These are phyloP conservation scores for Kwoniella pini DNA, from an alignment of 768 basidiomycete genomes.

Conservation along the genomic window DNA sequence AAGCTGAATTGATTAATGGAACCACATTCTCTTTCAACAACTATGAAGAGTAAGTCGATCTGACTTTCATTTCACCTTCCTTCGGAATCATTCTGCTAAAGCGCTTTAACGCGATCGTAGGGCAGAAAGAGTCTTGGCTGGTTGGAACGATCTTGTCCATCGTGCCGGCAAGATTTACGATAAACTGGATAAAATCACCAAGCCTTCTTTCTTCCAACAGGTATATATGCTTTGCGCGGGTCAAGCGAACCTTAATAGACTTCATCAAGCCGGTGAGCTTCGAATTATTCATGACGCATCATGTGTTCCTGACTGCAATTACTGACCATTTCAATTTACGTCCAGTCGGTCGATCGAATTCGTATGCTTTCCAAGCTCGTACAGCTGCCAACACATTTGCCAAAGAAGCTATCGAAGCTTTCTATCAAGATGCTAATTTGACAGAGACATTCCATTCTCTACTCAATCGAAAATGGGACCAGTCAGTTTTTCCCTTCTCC, in stretches of 20 bases:
- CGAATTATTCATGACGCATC: no score
- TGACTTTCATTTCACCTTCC: conserved; percentile 19
- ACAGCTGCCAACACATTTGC: conserved; percentile 66
- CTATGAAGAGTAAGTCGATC: conserved; percentile 67
- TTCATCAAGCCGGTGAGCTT: conserved; percentile 61
- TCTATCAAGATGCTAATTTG: conserved; percentile 66
- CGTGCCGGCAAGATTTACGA: conserved; percentile 64
- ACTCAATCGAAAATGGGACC: conserved; percentile 67
- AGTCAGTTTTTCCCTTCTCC: conserved; percentile 34
- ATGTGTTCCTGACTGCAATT: no score
- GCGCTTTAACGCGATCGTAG: no score
- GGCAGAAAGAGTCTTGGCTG: conserved; percentile 63
- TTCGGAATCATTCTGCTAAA: no score
- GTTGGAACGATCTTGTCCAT: conserved; percentile 60
- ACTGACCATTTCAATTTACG: neutral
- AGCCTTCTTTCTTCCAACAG: conserved; percentile 71
- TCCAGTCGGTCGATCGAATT: conserved; percentile 61
- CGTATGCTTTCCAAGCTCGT: conserved; percentile 66
- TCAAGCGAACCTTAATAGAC: conserved; percentile 62
- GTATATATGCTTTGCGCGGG: conserved; percentile 60
- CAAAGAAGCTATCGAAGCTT: conserved; percentile 62
- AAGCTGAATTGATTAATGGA: conserved; percentile 66
- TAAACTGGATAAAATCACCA: conserved; percentile 57
- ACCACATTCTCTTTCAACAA: conserved; percentile 67
- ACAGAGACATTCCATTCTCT: conserved; percentile 65